Base-by-base conservation (phyloP, 1,284 basidiomycete species). In the Cronartium quercuum region DNA sequence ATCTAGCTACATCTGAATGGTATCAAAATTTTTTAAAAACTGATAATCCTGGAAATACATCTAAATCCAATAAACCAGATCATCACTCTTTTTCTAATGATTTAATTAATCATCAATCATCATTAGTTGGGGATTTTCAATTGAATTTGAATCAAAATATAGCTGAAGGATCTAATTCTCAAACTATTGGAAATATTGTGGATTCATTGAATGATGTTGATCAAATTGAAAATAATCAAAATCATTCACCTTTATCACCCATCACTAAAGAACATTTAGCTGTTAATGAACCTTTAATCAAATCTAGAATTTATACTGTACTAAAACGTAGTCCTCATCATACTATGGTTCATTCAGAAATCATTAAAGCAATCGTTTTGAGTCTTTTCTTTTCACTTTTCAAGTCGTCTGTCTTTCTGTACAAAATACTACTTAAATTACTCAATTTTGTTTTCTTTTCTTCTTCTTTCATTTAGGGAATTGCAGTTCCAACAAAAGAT, bases 291-390 rank as follows among this genome's bases (percentile, higher is more conserved):
- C 58, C 62, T 35, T 60, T 79, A 38, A 75, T 79, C 37, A 57
- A 68, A 37, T 62, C 76, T 5, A 63, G 79, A 21, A 77, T 79
- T 66, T 44, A 78, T 24, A 66, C 70, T 12, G 78, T 76, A 0
- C 51, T 80, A 4, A 75, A 77, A 40, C 34, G 55, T 2, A 55
- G 67, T n/a, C 68, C 76, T 29, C 66, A 76, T 4, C 66, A 75
- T 9, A 66, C 76, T 61, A 77, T 81, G 66, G 63, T 76, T 21
- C 79, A 79, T 63, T 29, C 24, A 6, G 79, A 81, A 38, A 76
- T 81, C 12, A 78, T 79, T 12, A 68, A 74, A 51, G 66, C 77
- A 21, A 80, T 81, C 76, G 78, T 79, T 44, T 64, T 71, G 41
- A 71, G 60, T 71, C 64, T 55, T 47, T 42, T 58, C 2, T 41